Base-by-base conservation (phyloP, 2,329 filamentous ascomycete genomes). In the Macroventuria anomochaeta region DNA sequence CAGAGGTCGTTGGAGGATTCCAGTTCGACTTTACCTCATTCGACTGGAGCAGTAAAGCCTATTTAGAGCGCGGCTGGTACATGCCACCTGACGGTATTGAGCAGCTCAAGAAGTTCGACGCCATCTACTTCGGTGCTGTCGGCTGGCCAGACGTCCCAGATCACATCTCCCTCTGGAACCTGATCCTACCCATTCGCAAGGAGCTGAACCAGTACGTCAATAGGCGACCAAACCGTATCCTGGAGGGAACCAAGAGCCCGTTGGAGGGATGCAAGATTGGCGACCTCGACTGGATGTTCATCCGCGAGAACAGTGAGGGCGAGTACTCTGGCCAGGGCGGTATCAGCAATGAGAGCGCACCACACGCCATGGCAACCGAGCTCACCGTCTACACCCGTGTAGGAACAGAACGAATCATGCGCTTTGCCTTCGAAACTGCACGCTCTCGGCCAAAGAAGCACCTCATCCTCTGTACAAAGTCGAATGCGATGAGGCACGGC, bases 181-280 rank as follows among this genome's bases (percentile, higher is more conserved):
- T 88, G 26, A 83, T 88, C 37, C 76, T 90, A 7, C 85, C 85
- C 15, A 88, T 90, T 63, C 83, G 87, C 31, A 85, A 88, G 44
- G 80, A 84, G 31, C 80, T 89, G 38, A 86, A 88, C 56, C 86
- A 89, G 64, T 89, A 88, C 63, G 82, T 88, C 59, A 90, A 89
- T 58, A 80, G 89, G 0, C 81, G 87, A 0, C 88, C 71, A 0
- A 79, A 77, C 7, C 67, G 76, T 15, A 77, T 80, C 40, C 59
- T 80, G 3, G 68, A 70, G 5, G 78, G 78, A 13, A 77, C 73
- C 7, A 67, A 63, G 7, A 75, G 75, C 20, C 78, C 78, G 1
- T 54, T 81, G 6, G 67, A 67, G 5, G 69, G 74, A 26, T 73
- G 73, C 46, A 58, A 70, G 37, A 68, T 70, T 0, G 58, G 61